Base-by-base conservation (phyloP, 768 basidiomycete species). In the Xerocomellus intermedius region DNA sequence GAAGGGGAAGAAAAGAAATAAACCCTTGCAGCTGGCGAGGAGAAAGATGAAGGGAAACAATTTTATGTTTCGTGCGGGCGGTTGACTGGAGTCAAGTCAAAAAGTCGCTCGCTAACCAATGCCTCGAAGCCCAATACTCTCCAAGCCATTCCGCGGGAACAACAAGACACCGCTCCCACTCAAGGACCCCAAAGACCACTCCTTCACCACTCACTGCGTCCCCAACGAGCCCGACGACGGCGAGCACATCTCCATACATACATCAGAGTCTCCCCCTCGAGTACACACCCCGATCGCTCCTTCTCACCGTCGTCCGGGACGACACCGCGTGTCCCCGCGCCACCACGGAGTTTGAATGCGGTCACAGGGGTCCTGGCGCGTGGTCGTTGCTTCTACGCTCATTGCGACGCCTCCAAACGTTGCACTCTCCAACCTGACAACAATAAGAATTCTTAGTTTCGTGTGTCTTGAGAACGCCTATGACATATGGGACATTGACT, bases 271-370 rank as follows among this genome's bases (percentile, higher is more conserved):
- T 22, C 17, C 2, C 24, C 35, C 8, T 22, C 42, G 13, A 2
- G 26, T 9, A 22, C 42, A 47, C 21, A 5, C 44, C 42, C 35
- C 10, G 16, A 13, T 14, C 37, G 45, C 45, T 21, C 42, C 41
- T 30, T 33, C 46, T 30, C 45, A 9, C 50, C 58, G n/a, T 43
- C 46, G 48, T 37, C 44, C 39, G 35, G 33, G 35, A 41, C 42
- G 30, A 42, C 17, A 21, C 55, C 24, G n/a, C n/a, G n/a, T n/a
- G n/a, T n/a, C n/a, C n/a, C n/a, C n/a, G 43, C 53, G 51, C 54
- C 60, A 62, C 60, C 49, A 14, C 66, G 66, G 69, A 69, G 66
- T 70, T 69, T 65, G 59, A 69, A 70, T 70, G 26, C 36, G 52
- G 58, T 57, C 48, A 41, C 57, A 42, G 69, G 70, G 69, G 69